A percentile compares a stretch with the other conserved stretches of the same genome.
These are phyloP conservation scores for Fusarium brevicatenulatum DNA, from an alignment of 2,329 filamentous ascomycete species.

Conservation along the genomic window DNA sequence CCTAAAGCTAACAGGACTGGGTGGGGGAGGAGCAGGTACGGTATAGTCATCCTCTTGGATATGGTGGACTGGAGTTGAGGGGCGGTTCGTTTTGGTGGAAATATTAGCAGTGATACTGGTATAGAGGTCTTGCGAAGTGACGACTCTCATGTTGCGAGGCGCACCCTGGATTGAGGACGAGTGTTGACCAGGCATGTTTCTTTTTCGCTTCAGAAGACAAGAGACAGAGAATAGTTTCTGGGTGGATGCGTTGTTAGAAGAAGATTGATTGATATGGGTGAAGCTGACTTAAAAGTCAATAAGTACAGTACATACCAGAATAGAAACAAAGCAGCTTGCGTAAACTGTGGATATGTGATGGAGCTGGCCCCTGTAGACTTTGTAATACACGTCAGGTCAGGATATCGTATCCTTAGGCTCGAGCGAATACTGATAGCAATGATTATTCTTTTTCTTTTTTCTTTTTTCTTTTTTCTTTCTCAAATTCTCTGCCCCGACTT, in stretches of 20 bases:
- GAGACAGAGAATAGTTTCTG: conserved; percentile 7
- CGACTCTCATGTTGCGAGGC: conserved; percentile 57
- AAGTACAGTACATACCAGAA: conserved; percentile 31
- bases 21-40: conserved; percentile 72
- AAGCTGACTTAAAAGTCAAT: conserved; percentile 26
- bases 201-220: not conserved
- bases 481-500: conserved; percentile 10
- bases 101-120: conserved; percentile 64
- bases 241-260: conserved; percentile 16
- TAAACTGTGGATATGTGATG: conserved; percentile 41
- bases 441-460: not conserved
- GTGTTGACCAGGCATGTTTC: conserved; percentile 51
- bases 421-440: conserved; percentile 17
- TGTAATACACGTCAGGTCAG: conserved; percentile 21
- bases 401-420: conserved; percentile 1
- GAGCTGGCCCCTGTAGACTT: conserved; percentile 27
- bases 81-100: conserved; percentile 54
- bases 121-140: conserved; percentile 62
- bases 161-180: conserved; percentile 58
- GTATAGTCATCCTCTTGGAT: conserved; percentile 69
- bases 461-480: not conserved
- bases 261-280: not conserved
- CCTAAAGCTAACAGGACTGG: conserved; percentile 71
- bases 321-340: conserved; percentile 39
- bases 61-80: conserved; percentile 59